Base-by-base conservation (phyloP, 2,329 filamentous ascomycete genomes). In the Fusarium paranaense region DNA sequence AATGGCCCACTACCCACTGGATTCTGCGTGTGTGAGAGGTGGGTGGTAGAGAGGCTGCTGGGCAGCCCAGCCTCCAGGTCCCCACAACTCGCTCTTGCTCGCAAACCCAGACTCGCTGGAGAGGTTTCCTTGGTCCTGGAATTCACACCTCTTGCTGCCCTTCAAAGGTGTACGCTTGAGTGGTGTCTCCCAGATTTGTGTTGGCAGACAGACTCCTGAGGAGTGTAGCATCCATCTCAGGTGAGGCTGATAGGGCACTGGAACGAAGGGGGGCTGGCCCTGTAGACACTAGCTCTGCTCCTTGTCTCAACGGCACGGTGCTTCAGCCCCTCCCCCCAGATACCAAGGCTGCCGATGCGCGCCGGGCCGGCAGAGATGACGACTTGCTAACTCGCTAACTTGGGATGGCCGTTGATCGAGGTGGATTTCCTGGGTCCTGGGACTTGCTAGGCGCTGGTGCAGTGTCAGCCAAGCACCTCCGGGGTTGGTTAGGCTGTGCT, bases 1-100 rank as follows among this genome's bases (percentile, higher is more conserved):
- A 68, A 69, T 47, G 67, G 70, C 42, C 74, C 74, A 73, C 72
- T 67, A 60, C 63, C 61, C 60, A 20, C 20, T 71, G 37, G 59
- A 47, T 47, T 71, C 35, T 40, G 42, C 42, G 59, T 52, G 50
- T 54, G 22, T 54, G 22, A 50, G 38, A 64, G 65, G 65, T 64
- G 52, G 20, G 50, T 37, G 62, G n/a, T 8, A 38, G 47, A 56
- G 47, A 57, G 35, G 42, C n/a, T 57, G 62, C 62, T 42, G 52
- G 67, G 38, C 63, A 71, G 67, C 61, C 70, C 45, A 47, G 62
- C 37, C 62, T 58, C 20, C 35, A 58, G 14, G 16, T 11, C 61
- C 33, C 61, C 33, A 62, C 47, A 63, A 10, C 61, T 63, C 47
- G 60, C 25, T 37, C 42, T 61, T 33, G 52, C 38, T 40, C 25